Conservation (phyloP, 2,329 filamentous ascomycete genomes). For the Aureobasidium vineae region DNA sequence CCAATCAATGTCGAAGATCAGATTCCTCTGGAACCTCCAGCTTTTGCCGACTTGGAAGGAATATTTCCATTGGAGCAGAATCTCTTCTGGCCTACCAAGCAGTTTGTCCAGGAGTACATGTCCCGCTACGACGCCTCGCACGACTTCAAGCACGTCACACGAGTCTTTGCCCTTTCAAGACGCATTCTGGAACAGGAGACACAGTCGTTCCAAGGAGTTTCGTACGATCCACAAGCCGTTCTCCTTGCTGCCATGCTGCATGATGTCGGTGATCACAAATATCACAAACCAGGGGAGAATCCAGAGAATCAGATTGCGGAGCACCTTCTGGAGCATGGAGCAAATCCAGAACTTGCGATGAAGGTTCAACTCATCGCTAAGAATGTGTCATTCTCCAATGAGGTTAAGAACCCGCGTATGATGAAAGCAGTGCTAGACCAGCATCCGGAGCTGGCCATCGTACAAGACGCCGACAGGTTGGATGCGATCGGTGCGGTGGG, state of each 20-base stretch:
- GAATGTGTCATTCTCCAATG: conserved; percentile 74
- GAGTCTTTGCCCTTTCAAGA: conserved; percentile 72
- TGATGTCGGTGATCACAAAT: conserved; percentile 86
- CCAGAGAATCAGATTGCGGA: conserved; percentile 58
- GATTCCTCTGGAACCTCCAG: conserved; percentile 24
- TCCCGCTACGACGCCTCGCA: conserved; percentile 78
- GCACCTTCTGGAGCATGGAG: conserved; percentile 58
- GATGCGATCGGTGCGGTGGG: conserved; percentile 88
- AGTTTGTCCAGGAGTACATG: conserved; percentile 71
- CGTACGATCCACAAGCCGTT: conserved; percentile 57
- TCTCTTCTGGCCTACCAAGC: conserved; percentile 44
- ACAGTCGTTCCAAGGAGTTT: conserved; percentile 36
- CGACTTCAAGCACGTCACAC: conserved; percentile 79
- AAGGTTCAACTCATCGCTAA: conserved; percentile 70
- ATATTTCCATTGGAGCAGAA: conserved; percentile 28
- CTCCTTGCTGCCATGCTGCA: conserved; percentile 65
- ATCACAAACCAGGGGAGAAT: conserved; percentile 53
- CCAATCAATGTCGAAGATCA: conserved; percentile 13
- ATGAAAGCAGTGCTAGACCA: conserved; percentile 61
- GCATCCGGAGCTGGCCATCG: conserved; percentile 74
- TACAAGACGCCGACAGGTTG: conserved; percentile 91
- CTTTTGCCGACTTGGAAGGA: conserved; percentile 27
- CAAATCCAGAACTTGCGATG: conserved; percentile 56
- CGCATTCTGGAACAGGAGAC: conserved; percentile 58
- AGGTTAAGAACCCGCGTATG: conserved; percentile 61